These are phyloP conservation scores for Plantago lanceolata DNA, from an alignment of 305 asterid genomes.

Conservation along the genomic window DNA sequence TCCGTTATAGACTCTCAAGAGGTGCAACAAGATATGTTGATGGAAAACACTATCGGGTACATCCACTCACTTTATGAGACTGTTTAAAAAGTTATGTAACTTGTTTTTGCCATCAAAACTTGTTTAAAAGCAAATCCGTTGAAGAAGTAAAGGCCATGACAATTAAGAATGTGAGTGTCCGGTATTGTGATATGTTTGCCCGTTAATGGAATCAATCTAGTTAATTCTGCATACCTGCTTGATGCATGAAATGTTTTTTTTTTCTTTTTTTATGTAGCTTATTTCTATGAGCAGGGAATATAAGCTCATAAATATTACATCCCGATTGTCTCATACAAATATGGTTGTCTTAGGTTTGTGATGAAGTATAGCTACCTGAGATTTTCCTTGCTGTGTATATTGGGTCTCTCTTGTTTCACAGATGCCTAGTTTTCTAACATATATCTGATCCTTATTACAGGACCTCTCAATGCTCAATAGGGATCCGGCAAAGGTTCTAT, in stretches of 20 bases:
- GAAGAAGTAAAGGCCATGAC: not conserved
- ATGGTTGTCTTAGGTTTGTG: too few relatives aligned
- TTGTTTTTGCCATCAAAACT: constrained; percentile 2
- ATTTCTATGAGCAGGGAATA: too few relatives aligned
- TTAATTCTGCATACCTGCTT: too few relatives aligned
- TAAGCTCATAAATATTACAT: too few relatives aligned
- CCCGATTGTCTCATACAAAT: too few relatives aligned
- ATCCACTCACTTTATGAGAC: constrained; percentile 22
- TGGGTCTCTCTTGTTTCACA: not conserved
- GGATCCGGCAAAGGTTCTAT: constrained; percentile 71
- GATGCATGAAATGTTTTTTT: too few relatives aligned
- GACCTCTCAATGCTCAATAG: constrained; percentile 82
- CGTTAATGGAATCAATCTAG: too few relatives aligned
- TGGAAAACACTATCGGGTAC: constrained; percentile 86
- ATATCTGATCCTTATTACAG: constrained; percentile 41
- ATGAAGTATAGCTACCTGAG: not conserved
- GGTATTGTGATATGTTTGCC: too few relatives aligned
- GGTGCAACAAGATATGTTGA: constrained; percentile 66
- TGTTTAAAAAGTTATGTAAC: constrained; percentile 5
- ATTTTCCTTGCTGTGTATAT: not conserved
- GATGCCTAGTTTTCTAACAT: not conserved
- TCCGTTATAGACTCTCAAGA: constrained; percentile 68
- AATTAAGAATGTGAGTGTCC: not conserved
- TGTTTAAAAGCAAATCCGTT: not conserved
- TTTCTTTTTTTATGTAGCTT: too few relatives aligned